Percentiles rank a stretch among this genome's conserved stretches.
These are phyloP conservation scores for Beauveria pseudobassiana DNA, from an alignment of 2,329 filamentous ascomycete genomes.

Conservation along the genomic window DNA sequence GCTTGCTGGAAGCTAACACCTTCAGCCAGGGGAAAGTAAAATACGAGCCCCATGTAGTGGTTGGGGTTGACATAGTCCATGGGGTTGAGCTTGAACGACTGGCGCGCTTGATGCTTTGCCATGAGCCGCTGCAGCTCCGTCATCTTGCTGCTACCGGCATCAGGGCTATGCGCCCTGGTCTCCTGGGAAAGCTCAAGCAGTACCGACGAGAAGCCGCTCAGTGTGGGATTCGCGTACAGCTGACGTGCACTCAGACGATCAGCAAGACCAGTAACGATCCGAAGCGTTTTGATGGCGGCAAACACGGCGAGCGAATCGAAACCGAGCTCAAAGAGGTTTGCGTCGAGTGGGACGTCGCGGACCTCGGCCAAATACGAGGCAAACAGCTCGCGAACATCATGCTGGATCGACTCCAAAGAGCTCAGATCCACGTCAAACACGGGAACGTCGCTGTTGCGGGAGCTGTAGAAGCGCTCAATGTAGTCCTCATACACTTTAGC, in stretches of 20 bases:
- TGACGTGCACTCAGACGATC: constrained; percentile 25
- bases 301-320: constrained; percentile 26
- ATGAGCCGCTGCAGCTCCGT: constrained; percentile 14
- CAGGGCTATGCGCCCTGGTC: constrained; percentile 23
- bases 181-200: constrained; percentile 16
- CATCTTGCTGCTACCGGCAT: not conserved
- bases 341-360: constrained; percentile 15
- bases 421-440: constrained; percentile 16
- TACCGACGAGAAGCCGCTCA: constrained; percentile 19
- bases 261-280: constrained; percentile 21
- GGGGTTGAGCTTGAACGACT: constrained; percentile 22
- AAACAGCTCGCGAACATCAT: constrained; percentile 16
- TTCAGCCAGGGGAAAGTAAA: constrained; percentile 27
- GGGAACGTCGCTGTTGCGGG: constrained; percentile 13
- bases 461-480: constrained; percentile 38
- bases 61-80: constrained; percentile 27
- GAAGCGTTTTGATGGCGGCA: constrained; percentile 23
- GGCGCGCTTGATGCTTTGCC: constrained; percentile 19
- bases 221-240: constrained; percentile 26
- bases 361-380: constrained; percentile 15
- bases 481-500: constrained; percentile 33
- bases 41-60: constrained; percentile 23
- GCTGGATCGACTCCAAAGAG: constrained; percentile 18
- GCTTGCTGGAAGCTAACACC: constrained; percentile 21
- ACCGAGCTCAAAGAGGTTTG: constrained; percentile 22